Base-by-base conservation (phyloP, 176 grass and related monocot species). In the Carex kokanica region DNA sequence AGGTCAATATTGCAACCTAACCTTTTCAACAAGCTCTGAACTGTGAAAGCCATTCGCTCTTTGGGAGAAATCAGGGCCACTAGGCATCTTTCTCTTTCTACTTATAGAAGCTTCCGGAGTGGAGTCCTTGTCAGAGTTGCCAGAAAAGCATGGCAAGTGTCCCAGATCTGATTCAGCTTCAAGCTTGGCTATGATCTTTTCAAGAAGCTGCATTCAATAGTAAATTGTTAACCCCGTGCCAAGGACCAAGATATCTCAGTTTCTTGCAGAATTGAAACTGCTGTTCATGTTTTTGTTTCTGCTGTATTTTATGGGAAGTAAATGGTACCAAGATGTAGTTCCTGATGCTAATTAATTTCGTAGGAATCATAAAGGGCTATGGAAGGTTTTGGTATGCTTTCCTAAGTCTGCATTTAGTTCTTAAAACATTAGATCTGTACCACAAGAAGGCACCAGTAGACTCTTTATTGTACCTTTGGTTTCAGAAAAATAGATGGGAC, bases 181-280 rank as follows among this genome's bases (percentile, higher is more conserved):
- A 66, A 82, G 60, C 36, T 64, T 82, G 38, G 79, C 79, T 82
- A 82, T 9, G 16, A 80, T 60, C 58, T 82, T 82, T 23, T 66
- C 58, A 17, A 82, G 59, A 13, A 82, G 18, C 79, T 81, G 79
- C 79, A 81, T 36, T 45, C 27, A 62, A 81, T 65, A 60, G 10
- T 64, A 81, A 47, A 81, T 80, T 61, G 10, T 27, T 25, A 74
- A 11, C 1, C 43, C 53, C 14, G 5, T 74, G 13, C 52, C 21
- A 27, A 74, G n/a, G 66, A 67, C 31, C 64, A 41, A 70, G 66
- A 41, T 6, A 38, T 49, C 45, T 49, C 43, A 49, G 45, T 49
- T 49, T 49, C 45, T 49, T 12, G 45, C 45, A 49, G 45, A 49
- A 49, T 49, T 49, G 45, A 49, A 49, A 49, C 45, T 49, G 45